Evolutionary conservation across 2,329 filamentous ascomycete species (phyloP).

Genomic region (Akanthomyces dipterigenus): DNA sequence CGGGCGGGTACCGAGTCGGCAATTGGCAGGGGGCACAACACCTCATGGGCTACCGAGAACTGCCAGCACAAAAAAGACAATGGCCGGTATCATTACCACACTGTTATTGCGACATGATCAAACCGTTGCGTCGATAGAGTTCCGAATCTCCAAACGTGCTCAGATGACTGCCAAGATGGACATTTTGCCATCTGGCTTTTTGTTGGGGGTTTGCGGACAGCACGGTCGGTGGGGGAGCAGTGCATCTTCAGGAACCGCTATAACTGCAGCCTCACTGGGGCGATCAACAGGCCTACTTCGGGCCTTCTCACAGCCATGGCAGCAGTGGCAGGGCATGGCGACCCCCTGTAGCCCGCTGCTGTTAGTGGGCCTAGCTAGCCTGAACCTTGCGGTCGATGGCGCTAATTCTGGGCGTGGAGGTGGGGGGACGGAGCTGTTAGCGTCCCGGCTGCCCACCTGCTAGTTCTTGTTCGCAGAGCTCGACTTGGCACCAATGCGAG

Average conservation of each 20-base stretch:
- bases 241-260: not conserved
- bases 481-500: not conserved
- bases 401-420: not conserved
- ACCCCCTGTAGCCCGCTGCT: not conserved
- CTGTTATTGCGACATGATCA: not conserved
- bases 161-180: not conserved
- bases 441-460: not conserved
- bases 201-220: not conserved
- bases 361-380: not conserved
- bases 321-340: too few species aligned
- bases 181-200: not conserved
- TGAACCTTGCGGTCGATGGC: not conserved
- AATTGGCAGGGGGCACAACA: not conserved
- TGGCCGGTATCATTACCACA: not conserved
- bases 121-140: not conserved
- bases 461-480: not conserved
- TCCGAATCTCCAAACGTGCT: not conserved
- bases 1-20: not conserved
- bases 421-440: not conserved
- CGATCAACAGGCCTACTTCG: not conserved
- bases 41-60: not conserved
- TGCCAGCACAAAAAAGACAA: not conserved
- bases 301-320: too few species aligned
- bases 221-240: not conserved
- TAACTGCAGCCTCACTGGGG: not conserved